phyloP scores from a whole-genome alignment of 2,329 filamentous ascomycete species.

The Phyllosticta capitalensis region DNA sequence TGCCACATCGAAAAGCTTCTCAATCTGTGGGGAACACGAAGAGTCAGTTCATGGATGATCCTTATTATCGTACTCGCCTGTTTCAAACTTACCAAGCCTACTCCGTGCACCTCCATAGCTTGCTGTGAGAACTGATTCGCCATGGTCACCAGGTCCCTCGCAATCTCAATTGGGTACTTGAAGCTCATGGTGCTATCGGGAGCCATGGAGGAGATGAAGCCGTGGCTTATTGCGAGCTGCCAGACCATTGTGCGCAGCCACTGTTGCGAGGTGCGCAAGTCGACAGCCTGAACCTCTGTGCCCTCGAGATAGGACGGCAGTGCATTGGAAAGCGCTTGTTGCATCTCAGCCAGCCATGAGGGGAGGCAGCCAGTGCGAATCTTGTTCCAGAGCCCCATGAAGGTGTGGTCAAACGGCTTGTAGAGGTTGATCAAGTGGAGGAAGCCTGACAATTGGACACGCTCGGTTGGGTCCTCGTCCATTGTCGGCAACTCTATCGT shows the following conservation, averaged over 20 bases:
- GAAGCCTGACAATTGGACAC: slow-evolving; percentile 48
- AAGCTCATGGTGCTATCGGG: slow-evolving; percentile 52
- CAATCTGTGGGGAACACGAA: slow-evolving; percentile 43
- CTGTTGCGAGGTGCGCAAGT: slow-evolving; percentile 60
- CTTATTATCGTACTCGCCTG: neutral
- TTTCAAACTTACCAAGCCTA: slow-evolving; percentile 55
- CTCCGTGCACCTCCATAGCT: slow-evolving; percentile 64
- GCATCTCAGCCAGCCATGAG: slow-evolving; percentile 38
- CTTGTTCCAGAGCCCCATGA: slow-evolving; percentile 57
- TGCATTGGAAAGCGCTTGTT: slow-evolving; percentile 43
- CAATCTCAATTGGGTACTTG: slow-evolving; percentile 53
- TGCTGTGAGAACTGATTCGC: slow-evolving; percentile 62
- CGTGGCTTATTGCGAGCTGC: slow-evolving; percentile 59
- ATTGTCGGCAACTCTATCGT: slow-evolving; percentile 46
- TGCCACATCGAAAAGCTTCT: slow-evolving; percentile 71
- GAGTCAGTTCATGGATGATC: neutral
- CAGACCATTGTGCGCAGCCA: slow-evolving; percentile 64
- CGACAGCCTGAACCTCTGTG: slow-evolving; percentile 58
- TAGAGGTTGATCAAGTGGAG: slow-evolving; percentile 52
- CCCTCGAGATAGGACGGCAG: slow-evolving; percentile 48
- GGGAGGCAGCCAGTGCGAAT: slow-evolving; percentile 37
- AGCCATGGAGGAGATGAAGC: slow-evolving; percentile 51
- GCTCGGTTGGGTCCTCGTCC: slow-evolving; percentile 43
- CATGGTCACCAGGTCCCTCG: slow-evolving; percentile 50
- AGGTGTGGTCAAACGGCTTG: slow-evolving; percentile 53